Base-by-base conservation (phyloP, 1,139 yeast genomes). In the Candida tropicalis region DNA sequence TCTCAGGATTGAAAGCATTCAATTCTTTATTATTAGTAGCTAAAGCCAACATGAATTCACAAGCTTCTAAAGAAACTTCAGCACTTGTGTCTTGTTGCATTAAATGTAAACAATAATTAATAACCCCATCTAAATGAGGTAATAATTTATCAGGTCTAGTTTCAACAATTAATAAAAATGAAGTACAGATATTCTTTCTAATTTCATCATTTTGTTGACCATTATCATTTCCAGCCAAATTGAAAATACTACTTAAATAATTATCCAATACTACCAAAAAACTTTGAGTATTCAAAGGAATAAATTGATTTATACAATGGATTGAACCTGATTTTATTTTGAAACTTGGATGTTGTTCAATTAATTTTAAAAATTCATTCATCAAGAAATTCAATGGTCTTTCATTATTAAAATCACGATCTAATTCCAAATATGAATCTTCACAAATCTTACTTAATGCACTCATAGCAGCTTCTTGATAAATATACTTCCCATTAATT, bases 361-460 rank as follows among this genome's bases (percentile, higher is more conserved):
- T 63, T 43, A 86, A 73, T 43, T 74, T 68, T 39, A 89, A 65
- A 45, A 89, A 81, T 48, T 77, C 77, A 12, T 85, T 83, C 37
- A 89, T 74, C 70, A 91, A 73, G 48, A 74, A 77, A 46, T 81
- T 81, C 48, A 87, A 67, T 0, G 96, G 96, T 50, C 79, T 68
- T 55, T 77, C 80, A 10, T 91, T 90, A 53, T 75, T 77, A 59
- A 72, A 79, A 52, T 78, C 87, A 50, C 68, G 68, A 57, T 85
- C 89, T 47, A 88, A 69, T 17, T 73, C 60, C 31, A 66, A 59
- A 22, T 79, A 77, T 20, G 85, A 77, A 65, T 93, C 98, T 61
- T 93, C 98, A 70, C 96, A 88, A 40, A 93, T 86, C 59, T 91
- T 89, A 35, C 84, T 73, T 48, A 95, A 70, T 0, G 98, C 93